Conservation (phyloP, 495 filamentous ascomycete genomes). For the Parachaetomium inaequale region DNA sequence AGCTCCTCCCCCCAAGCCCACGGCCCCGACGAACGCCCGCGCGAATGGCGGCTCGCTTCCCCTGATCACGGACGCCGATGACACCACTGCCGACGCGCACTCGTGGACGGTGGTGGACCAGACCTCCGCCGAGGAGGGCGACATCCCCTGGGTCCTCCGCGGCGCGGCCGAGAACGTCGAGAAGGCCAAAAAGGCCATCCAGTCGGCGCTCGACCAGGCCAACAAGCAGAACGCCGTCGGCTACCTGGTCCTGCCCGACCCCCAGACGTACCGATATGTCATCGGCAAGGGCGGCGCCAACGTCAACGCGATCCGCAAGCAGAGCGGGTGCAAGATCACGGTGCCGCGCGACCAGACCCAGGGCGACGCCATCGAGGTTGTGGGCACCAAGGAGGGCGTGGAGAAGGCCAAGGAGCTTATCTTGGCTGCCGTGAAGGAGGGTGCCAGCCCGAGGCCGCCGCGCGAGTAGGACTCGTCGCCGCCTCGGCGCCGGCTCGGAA, state of each 20-base stretch:
- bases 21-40: constrained; percentile 41
- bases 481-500: background rate
- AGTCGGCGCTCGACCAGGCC: constrained; percentile 67
- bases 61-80: constrained; percentile 81
- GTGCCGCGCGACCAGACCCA: constrained; percentile 77
- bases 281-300: constrained; percentile 85
- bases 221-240: constrained; percentile 69
- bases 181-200: constrained; percentile 69
- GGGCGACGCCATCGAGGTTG: constrained; percentile 83
- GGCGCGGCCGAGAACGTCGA: constrained; percentile 71
- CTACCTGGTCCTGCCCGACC: constrained; percentile 86
- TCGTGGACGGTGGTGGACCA: constrained; percentile 74
- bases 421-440: constrained; percentile 68
- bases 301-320: constrained; percentile 86
- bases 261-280: constrained; percentile 81
- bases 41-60: constrained; percentile 63
- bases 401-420: constrained; percentile 89
- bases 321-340: constrained; percentile 88
- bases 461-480: constrained; percentile 5
- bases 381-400: constrained; percentile 71
- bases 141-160: constrained; percentile 88
- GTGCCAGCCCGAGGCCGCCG: constrained; percentile 21
- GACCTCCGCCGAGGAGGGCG: constrained; percentile 56
- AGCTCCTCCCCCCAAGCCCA: constrained; percentile 62
- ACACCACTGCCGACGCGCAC: constrained; percentile 57